phyloP scores from a whole-genome alignment of 306 rosid genomes.

The Pyrus bretschneideri region DNA sequence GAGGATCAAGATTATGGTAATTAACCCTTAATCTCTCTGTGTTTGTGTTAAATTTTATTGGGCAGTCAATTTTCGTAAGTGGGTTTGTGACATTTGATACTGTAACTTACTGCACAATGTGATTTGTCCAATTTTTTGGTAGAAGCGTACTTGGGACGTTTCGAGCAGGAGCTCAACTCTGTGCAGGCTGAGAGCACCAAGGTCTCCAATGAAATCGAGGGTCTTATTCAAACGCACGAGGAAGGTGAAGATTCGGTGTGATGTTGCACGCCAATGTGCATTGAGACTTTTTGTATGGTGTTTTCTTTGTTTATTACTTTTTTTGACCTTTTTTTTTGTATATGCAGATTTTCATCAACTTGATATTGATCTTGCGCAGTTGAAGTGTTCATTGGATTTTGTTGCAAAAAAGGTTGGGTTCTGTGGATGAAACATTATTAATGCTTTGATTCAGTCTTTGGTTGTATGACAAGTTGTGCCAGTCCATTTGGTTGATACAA shows the following conservation, averaged over 20 bases:
- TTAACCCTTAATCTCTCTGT: neutral
- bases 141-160: slow-evolving; percentile 49
- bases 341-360: slow-evolving; percentile 48
- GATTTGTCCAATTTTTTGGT: neutral
- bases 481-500: neutral
- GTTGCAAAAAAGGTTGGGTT: slow-evolving; percentile 50
- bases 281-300: neutral
- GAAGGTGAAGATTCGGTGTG: slow-evolving; percentile 35
- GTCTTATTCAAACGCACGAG: slow-evolving; percentile 30
- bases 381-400: slow-evolving; percentile 43
- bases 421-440: neutral
- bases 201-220: slow-evolving; percentile 39
- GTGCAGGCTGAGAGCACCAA: slow-evolving; percentile 40
- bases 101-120: neutral
- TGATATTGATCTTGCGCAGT: slow-evolving; percentile 45
- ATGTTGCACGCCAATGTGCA: neutral
- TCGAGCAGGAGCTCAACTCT: slow-evolving; percentile 46
- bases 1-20: slow-evolving; percentile 42
- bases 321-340: neutral
- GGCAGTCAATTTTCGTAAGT: neutral
- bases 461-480: neutral
- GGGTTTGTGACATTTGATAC: neutral
- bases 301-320: neutral
- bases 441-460: neutral
- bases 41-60: neutral